These are phyloP conservation scores for Irpex sp. DNA, from an alignment of 1,284 basidiomycete genomes.

Conservation along the genomic window DNA sequence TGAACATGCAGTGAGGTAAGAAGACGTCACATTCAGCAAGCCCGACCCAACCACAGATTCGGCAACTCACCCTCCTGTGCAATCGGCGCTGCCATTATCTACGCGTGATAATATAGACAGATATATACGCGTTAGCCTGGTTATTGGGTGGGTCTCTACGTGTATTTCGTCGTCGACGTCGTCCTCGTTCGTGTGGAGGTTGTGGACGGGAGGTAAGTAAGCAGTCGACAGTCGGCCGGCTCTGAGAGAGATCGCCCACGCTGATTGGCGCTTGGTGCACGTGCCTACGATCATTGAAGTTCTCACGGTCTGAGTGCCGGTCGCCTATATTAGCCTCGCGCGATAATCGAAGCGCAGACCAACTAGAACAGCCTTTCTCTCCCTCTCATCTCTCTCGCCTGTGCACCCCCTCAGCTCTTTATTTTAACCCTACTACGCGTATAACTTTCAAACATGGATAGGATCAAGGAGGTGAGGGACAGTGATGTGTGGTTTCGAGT, in stretches of 20 bases:
- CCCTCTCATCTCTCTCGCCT: constrained; percentile 13
- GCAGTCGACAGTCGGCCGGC: not conserved
- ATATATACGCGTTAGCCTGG: too few relatives aligned
- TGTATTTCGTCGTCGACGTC: not conserved
- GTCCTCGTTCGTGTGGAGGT: not conserved
- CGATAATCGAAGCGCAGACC: constrained; percentile 18
- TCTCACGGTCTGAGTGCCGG: constrained; percentile 29
- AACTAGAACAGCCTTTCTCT: constrained; percentile 1
- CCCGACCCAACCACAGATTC: not conserved
- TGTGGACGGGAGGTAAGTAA: not conserved
- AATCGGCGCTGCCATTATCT: constrained; percentile 57
- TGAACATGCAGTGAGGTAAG: constrained; percentile 14
- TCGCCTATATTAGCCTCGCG: constrained; percentile 20
- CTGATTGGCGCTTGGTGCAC: constrained; percentile 13
- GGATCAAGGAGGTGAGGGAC: constrained; percentile 66
- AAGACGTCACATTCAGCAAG: constrained; percentile 18
- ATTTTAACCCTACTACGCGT: constrained; percentile 12
- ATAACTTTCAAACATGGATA: constrained; percentile 51
- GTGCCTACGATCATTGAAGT: constrained; percentile 16
- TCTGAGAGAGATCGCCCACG: not conserved
- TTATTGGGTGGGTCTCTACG: too few relatives aligned
- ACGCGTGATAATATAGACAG: not conserved
- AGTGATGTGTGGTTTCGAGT: too few relatives aligned
- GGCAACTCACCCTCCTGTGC: constrained; percentile 63
- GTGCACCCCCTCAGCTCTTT: constrained; percentile 13